Evolutionary conservation across 2,329 filamentous ascomycete genomes (phyloP).

Genomic region (Scedosporium dehoogii): DNA sequence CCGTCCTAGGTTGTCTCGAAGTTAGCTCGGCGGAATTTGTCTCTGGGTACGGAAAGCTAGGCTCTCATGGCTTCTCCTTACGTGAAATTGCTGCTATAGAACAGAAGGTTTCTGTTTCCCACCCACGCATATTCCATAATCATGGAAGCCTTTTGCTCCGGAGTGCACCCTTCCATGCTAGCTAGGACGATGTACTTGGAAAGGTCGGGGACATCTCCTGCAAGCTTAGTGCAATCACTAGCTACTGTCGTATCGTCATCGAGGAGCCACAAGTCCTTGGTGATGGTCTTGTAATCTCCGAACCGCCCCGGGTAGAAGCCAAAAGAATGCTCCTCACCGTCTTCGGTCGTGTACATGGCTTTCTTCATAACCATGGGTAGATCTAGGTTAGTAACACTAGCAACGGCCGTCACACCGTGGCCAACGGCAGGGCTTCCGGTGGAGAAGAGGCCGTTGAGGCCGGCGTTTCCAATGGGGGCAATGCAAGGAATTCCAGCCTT

Average conservation of each 20-base stretch:
- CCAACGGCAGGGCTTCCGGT: constrained; percentile 32
- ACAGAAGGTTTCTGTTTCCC: constrained; percentile 50
- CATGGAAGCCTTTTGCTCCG: constrained; percentile 42
- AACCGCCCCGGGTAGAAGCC: neutral
- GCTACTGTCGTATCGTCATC: constrained; percentile 32
- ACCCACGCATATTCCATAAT: constrained; percentile 27
- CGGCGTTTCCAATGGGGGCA: constrained; percentile 42
- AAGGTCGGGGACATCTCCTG: constrained; percentile 45
- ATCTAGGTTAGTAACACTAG: constrained; percentile 1
- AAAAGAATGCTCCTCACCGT: constrained; percentile 10
- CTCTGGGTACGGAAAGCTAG: neutral
- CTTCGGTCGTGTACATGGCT: constrained; percentile 26
- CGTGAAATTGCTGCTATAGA: constrained; percentile 42
- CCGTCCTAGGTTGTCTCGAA: neutral
- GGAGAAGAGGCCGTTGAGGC: constrained; percentile 33
- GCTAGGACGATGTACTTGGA: constrained; percentile 48
- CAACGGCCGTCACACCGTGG: constrained; percentile 1
- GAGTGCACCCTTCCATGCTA: constrained; percentile 47
- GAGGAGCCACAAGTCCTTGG: constrained; percentile 35
- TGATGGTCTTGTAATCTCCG: constrained; percentile 15
- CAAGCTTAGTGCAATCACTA: constrained; percentile 42
- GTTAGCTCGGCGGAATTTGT: neutral
- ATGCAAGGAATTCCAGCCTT: constrained; percentile 42
- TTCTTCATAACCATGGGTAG: constrained; percentile 23
- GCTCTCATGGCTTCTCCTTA: neutral